Base-by-base conservation (phyloP, 208 protist species). In the Novymonas esmeraldas region DNA sequence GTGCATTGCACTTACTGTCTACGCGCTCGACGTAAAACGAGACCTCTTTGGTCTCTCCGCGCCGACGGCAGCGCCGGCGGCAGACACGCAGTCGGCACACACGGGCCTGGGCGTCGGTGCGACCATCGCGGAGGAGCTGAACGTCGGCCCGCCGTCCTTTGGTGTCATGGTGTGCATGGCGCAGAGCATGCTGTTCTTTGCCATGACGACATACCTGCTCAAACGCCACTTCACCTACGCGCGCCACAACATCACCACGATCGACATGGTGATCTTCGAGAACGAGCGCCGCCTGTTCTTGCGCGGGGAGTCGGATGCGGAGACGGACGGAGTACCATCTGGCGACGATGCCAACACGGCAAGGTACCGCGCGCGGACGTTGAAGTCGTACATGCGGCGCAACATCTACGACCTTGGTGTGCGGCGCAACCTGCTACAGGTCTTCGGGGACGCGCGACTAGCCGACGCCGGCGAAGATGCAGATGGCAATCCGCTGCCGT, bases 321-420 rank as follows among this genome's bases (percentile, higher is more conserved):
- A 78, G 13, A 29, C 3, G 36, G 58, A 41, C 13, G 18, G 6
- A 34, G 29, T 0, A 7, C 33, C 3, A 1, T 3, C 36, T 5
- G 14, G 16, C 20, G 42, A 5, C 31, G 54, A 6, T 10, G 20
- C 31, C 2, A 7, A 16, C 28, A 0, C 54, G 13, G 36, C 41
- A 10, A 26, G 20, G 22, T 54, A 75, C 55, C 48, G 44, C 24
- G 48, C 22, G 2, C 36, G 44, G 14, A 67, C 58, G 24, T 31
- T 83, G 48, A 36, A 73, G 42, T 29, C 55, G 14, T 79, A 74
- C 60, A 65, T 79, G 74, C 31, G 58, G 9, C 55, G 67, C 24
- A 96, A 93, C 51, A 69, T 86, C 20, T 96, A 89, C 65, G 91
- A 96, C 59, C 52, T 96, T 16, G 91, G 91, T 13, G 83, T 96